Base-by-base conservation (phyloP, 768 basidiomycete species). In the Termitomyces sp. region DNA sequence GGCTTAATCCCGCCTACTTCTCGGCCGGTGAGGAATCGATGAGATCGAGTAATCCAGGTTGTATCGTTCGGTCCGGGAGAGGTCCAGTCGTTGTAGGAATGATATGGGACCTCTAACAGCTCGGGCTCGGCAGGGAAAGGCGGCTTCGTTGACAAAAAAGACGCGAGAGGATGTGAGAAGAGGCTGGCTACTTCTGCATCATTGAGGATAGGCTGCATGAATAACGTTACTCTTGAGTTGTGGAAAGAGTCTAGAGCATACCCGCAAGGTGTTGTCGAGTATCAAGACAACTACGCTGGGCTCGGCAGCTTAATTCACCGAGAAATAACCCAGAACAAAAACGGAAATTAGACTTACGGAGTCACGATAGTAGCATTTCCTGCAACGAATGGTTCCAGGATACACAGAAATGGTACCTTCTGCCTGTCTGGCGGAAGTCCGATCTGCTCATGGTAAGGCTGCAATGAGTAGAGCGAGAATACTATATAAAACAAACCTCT, bases 1-100 rank as follows among this genome's bases (percentile, higher is more conserved):
- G 93, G 93, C 65, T 92, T 95, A 14, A 92, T 82, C 0, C 93
- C 92, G 14, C 86, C 85, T 2, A 80, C 84, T 67, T 96, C 93
- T 41, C 92, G 75, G 0, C 94, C 94, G 1, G 93, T 96, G 50
- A 94, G 75, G 74, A 96, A 96, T 17, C 78, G 75, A 70, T 95
- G 93, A 60, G 84, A 77, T 23, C 91, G 82, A 17, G 79, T 73
- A 6, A 66, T 67, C 40, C 78, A 72, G 40, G 65, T 69, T 2
- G 63, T 54, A 7, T 67, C 69, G 8, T 75, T 71, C 1, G 77
- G 75, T 21, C 76, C 74, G n/a, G 70, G 68, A 68, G 77, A 80
- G 12, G 71, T 66, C 31, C 78, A 64, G 63, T 94, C 92, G 25
- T 63, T 72, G 48, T 76, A 84, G 0, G 85, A 82, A 67, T 93